Evolutionary conservation across 1,139 yeast species (phyloP), one percentile per base, ranked within the genome.

Genomic region (Nematodospora anomalae): DNA sequence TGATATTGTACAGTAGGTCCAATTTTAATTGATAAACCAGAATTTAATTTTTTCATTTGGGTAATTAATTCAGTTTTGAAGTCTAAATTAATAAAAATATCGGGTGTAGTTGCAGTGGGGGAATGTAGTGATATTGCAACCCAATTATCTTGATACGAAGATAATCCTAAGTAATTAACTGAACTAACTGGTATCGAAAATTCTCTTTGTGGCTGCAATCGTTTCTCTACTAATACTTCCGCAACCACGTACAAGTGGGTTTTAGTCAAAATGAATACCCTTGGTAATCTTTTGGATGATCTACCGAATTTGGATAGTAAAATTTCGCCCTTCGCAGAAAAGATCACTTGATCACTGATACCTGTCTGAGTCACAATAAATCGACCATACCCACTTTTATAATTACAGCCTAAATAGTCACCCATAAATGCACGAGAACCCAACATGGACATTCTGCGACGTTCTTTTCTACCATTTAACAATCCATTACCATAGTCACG

Each of bases 341-440:
- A 94, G 1, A 81, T 57, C n/a, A 88, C 83, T 22, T 57, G 65
- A 16, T 86, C 96, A 16, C 66, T 69, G 28, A 92, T 76, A 3
- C 92, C 90, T 11, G 80, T 77, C 40, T 85, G 81, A 38, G 74
- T 74, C 43, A 75, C 69, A 35, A 84, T 52, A 53, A 83, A 89
- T 10, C 80, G 76, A 30, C 96, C 96, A 43, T 68, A 71, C 1
- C 92, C 85, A 28, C 79, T 70, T 22, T 74, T 60, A 48, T 83
- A 86, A 60, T 88, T 87, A 54, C 96, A 86, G 10, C 81, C 89
- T 45, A 94, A 67, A 53, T 94, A 94, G 59, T 94, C 99, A 8
- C 98, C 98, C 81, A 84, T 76, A 50, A 77, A 94, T n/a, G 94
- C 83, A 51, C 99, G 77, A 38, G 84, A 85, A 0, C 97, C 97